phyloP scores from a whole-genome alignment of 1,139 yeast genomes.

The Ogataea hybrid region DNA sequence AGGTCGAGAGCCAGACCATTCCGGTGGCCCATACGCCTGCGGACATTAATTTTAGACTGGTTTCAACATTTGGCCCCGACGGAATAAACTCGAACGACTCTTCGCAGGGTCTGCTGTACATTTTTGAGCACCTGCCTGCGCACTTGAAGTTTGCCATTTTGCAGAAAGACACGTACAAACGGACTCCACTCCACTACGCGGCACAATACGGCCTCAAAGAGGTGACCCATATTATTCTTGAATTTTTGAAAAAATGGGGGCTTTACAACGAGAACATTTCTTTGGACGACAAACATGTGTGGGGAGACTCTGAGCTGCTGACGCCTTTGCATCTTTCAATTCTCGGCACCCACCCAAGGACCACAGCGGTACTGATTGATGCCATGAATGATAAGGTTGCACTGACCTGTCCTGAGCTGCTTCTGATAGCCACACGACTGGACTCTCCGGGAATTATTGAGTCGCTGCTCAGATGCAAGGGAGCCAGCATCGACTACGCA shows the following conservation, averaged over 20 bases:
- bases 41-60: conserved; percentile 39
- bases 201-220: conserved; percentile 81
- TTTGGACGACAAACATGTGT: conserved; percentile 55
- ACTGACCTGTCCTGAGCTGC: conserved; percentile 48
- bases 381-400: conserved; percentile 39
- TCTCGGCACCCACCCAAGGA: conserved; percentile 77
- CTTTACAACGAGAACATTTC: conserved; percentile 46
- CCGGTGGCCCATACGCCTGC: conserved; percentile 40
- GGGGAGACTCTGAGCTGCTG: conserved; percentile 84
- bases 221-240: conserved; percentile 56
- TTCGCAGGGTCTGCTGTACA: conserved; percentile 50
- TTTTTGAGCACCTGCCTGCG: conserved; percentile 52
- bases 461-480: conserved; percentile 53
- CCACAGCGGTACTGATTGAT: conserved; percentile 59
- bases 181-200: conserved; percentile 90
- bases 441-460: conserved; percentile 57
- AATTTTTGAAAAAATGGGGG: conserved; percentile 50
- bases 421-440: conserved; percentile 70
- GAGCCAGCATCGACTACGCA: conserved; percentile 62
- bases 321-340: conserved; percentile 86
- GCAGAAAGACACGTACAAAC: conserved; percentile 68
- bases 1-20: conserved; percentile 35
- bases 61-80: conserved; percentile 61
- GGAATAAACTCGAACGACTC: conserved; percentile 56
- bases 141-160: conserved; percentile 53